Base-by-base conservation (phyloP, 2,329 filamentous ascomycete genomes). In the Exophiala phaeomuriformis region DNA sequence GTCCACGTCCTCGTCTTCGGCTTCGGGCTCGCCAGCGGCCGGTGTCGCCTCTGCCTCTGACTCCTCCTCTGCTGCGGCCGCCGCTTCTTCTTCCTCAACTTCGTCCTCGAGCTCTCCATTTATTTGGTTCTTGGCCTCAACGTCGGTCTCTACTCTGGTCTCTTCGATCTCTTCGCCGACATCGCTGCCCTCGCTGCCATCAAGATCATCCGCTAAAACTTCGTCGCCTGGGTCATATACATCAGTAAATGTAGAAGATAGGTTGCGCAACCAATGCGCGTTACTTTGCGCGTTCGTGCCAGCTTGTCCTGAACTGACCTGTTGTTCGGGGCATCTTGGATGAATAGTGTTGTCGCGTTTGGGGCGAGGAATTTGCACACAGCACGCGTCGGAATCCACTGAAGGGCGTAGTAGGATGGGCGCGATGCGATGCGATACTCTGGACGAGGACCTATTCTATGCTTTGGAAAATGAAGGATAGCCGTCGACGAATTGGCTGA, bases 1-100 rank as follows among this genome's bases (percentile, higher is more conserved):
- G 19, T 65, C 62, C 9, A n/a, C 36, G 10, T 9, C 7, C 3
- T 9, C 6, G 7, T 39, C 36, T 2, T 39, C 7, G 31, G 65
- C 68, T 45, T 71, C 69, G 3, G 64, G 67, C 4, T 66, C 66
- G 1, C 66, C 65, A 3, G 19, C 66, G 65, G 1, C 64, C 63
- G 8, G 64, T 65, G 2, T 55, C 7, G 7, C 4, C 12, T 41
- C 10, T 41, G 64, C 60, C 5, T 65, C 39, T 5, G 27, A 1
- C 10, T 41, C 12, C 10, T 41, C 39, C 28, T 41, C 39, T 27
- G 27, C 10, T 29, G 12, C 4, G 8, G 41, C 60, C 7, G 66
- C 60, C 7, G 66, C 60, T 12, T 67, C 51, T 29, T 61, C 57
- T 1, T 64, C 60, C 6, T 65, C 65, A 28, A 66, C 63, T 4